Conservation (phyloP, 345 rosid species). For the Camelina neglecta region DNA sequence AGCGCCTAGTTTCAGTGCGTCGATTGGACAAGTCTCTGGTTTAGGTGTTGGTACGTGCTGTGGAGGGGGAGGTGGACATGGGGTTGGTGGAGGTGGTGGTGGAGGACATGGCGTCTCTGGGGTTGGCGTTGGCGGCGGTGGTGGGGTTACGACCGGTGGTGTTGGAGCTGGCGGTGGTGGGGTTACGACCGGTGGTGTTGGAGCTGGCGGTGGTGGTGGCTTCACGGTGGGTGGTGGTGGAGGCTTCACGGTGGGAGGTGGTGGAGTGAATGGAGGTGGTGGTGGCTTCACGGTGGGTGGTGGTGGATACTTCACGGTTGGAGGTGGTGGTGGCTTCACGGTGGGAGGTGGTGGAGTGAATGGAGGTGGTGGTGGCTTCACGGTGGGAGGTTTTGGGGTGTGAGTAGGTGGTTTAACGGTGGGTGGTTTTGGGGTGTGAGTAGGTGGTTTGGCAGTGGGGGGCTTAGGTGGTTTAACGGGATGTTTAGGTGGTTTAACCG, state of each 20-base stretch:
- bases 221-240: constrained; percentile 40
- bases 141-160: constrained; percentile 11
- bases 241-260: background rate
- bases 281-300: constrained; percentile 4
- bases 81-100: constrained; percentile 59
- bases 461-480: constrained; percentile 54
- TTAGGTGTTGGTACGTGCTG: constrained; percentile 49
- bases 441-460: constrained; percentile 40
- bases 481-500: constrained; percentile 51
- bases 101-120: constrained; percentile 48
- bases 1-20: constrained; percentile 74
- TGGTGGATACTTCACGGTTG: background rate
- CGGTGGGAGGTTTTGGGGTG: background rate
- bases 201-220: constrained; percentile 4
- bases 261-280: background rate
- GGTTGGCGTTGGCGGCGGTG: constrained; percentile 34
- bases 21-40: constrained; percentile 70
- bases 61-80: constrained; percentile 50
- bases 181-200: constrained; percentile 33
- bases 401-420: constrained; percentile 25
- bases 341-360: background rate
- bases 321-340: background rate
- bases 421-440: constrained; percentile 32
- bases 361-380: constrained; percentile 30
- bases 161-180: constrained; percentile 44